Conservation (phyloP, 768 basidiomycete genomes). For the Lyophyllum shimeji region DNA sequence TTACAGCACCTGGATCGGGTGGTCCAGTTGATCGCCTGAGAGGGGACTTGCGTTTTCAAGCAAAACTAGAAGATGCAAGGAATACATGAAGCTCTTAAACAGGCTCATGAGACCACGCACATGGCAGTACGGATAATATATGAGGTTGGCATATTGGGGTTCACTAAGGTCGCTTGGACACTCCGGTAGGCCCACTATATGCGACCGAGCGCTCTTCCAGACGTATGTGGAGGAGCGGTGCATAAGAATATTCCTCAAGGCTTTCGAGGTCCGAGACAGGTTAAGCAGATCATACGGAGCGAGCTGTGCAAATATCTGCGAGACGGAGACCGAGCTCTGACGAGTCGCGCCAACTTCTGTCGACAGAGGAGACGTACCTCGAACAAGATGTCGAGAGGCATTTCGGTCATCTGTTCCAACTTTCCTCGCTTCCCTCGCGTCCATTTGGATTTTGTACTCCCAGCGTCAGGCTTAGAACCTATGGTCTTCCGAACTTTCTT, state of each 20-base stretch:
- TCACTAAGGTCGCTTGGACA: conserved; percentile 26
- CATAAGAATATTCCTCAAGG: conserved; percentile 7
- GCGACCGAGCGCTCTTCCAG: conserved; percentile 21
- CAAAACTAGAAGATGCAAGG: conserved; percentile 7
- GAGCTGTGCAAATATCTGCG: conserved; percentile 21
- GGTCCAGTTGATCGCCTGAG: conserved; percentile 13
- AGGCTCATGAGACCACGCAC: conserved; percentile 6
- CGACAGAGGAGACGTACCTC: conserved; percentile 16
- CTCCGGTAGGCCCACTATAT: conserved; percentile 18
- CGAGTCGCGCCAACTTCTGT: too few relatives aligned
- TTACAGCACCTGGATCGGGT: conserved; percentile 17
- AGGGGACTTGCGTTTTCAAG: conserved; percentile 2
- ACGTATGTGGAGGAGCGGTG: conserved; percentile 18
- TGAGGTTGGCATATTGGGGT: conserved; percentile 23
- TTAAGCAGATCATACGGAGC: conserved; percentile 19
- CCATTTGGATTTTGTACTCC: conserved; percentile 5
- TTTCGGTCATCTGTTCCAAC: conserved; percentile 20
- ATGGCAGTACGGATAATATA: conserved; percentile 19
- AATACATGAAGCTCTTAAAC: neutral
- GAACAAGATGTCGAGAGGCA: conserved; percentile 27
- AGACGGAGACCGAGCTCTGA: neutral
- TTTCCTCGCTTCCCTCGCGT: conserved; percentile 21
- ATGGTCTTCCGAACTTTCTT: neutral
- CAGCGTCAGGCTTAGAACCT: neutral
- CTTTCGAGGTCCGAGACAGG: conserved; percentile 20